A percentile compares a stretch with the other conserved stretches of the same genome.
phyloP scores from a whole-genome alignment of 441 rosid genomes.

The Adansonia rubrostipa region DNA sequence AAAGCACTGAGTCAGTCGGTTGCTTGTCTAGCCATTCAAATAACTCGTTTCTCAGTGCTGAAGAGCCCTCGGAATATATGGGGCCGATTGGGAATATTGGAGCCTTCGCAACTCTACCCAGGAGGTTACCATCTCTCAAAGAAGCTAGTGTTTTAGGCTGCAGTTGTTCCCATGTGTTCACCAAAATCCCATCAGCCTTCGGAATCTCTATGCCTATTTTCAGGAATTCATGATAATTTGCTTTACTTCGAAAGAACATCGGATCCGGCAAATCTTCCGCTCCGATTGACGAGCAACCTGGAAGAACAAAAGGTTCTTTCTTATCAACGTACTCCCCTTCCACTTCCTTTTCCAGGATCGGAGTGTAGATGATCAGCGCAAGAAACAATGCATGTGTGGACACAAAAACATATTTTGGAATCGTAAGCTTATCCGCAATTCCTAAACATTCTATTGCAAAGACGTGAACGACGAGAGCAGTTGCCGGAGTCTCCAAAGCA shows the following conservation, averaged over 20 bases:
- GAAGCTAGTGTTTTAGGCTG: constrained; percentile 47
- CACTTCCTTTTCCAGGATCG: background rate
- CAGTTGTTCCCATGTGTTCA: constrained; percentile 49
- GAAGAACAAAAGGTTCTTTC: constrained; percentile 5
- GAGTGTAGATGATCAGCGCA: constrained; percentile 30
- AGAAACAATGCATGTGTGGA: constrained; percentile 45
- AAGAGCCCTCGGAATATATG: background rate
- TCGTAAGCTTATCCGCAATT: constrained; percentile 35
- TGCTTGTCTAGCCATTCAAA: constrained; percentile 38
- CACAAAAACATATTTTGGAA: constrained; percentile 40
- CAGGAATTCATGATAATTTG: background rate
- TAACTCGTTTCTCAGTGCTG: background rate
- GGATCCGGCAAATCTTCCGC: constrained; percentile 20
- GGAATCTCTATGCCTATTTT: background rate
- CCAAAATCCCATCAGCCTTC: constrained; percentile 52
- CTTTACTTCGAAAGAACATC: background rate
- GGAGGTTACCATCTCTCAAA: constrained; percentile 17
- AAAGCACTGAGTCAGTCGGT: constrained; percentile 30
- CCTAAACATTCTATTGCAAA: constrained; percentile 40
- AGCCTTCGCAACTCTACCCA: constrained; percentile 27
- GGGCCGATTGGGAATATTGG: constrained; percentile 56
- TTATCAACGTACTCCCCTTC: constrained; percentile 7
- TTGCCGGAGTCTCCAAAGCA: constrained; percentile 28
- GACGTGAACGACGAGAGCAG: constrained; percentile 46
- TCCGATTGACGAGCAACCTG: constrained; percentile 3